Evolutionary conservation across 495 filamentous ascomycete genomes (phyloP).

Genomic region (Annulohypoxylon maeteangense): DNA sequence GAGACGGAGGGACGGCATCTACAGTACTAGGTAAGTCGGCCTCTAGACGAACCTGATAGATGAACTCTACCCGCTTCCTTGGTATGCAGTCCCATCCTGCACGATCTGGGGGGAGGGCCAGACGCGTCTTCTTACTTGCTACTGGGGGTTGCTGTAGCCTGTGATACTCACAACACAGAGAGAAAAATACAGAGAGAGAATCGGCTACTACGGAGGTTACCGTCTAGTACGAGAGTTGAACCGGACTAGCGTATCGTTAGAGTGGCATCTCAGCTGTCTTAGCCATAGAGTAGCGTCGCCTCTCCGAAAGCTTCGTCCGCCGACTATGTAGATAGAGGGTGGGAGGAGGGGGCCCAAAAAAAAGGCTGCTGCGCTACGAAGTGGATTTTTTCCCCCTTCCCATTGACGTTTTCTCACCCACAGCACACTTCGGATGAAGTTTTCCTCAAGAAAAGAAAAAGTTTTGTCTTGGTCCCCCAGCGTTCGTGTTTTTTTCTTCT

Average conservation of each 20-base stretch:
- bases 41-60: slow-evolving; percentile 28
- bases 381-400: not conserved
- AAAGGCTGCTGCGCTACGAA: slow-evolving; percentile 15
- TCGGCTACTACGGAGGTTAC: slow-evolving; percentile 34
- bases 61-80: slow-evolving; percentile 21
- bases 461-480: not conserved
- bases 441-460: slow-evolving; percentile 23
- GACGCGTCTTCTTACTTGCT: slow-evolving; percentile 13
- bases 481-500: too few species aligned
- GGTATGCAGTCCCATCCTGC: slow-evolving; percentile 15
- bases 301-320: slow-evolving; percentile 19
- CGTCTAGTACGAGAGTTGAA: slow-evolving; percentile 5
- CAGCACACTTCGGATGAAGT: slow-evolving; percentile 35
- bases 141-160: slow-evolving; percentile 10
- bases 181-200: not conserved
- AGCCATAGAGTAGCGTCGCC: slow-evolving; percentile 23
- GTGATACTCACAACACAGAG: slow-evolving; percentile 19
- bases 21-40: too few species aligned
- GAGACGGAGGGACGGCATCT: slow-evolving; percentile 30
- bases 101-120: slow-evolving; percentile 17
- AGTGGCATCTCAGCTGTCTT: slow-evolving; percentile 35
- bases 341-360: slow-evolving; percentile 3
- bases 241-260: slow-evolving; percentile 31
- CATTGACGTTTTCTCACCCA: slow-evolving; percentile 17
- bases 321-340: too few species aligned